Base-by-base conservation (phyloP, 169 alveolate species). In the Plasmodium knowlesi region DNA sequence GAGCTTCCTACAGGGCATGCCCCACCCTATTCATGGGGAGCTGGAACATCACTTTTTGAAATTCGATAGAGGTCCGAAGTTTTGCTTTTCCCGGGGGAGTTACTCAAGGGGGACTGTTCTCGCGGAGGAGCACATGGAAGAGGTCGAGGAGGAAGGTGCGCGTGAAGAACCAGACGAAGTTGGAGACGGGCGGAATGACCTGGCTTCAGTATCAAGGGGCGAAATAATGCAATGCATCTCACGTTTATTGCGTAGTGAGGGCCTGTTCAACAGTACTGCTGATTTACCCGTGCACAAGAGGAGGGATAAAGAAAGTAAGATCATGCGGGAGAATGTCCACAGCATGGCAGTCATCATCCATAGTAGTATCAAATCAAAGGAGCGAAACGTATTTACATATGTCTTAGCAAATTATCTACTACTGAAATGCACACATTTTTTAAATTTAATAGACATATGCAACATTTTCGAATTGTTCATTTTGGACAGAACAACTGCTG, bases 391-490 rank as follows among this genome's bases (percentile, higher is more conserved):
- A 79, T 89, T 89, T 73, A 22, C 83, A 9, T 89, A 89, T 32
- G 54, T 89, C 3, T 61, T 89, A 53, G 22, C 84, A 39, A 89
- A 89, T 70, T 80, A 89, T 80, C 71, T 89, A 28, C 22, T 89
- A 80, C 73, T 89, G 32, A 67, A 89, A 41, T 81, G 73, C 79
- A 37, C 71, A 79, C 34, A 54, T 79, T 89, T 30, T 89, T 67
- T 89, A 81, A 89, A 89, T 81, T 70, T 89, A 81, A 57, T 89
- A 34, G 94, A 89, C 61, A 57, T 89, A 80, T 89, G 94, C 41
- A 89, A 89, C 43, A 89, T 89, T 46, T 67, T 89, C 53, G 94
- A 89, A 25, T 80, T 89, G 32, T 43, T 89, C 53, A 80, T 89
- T 14, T 57, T 30, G 34, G 79, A 80, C 50, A 32, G 41, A 10